Evolutionary conservation across 345 rosid species (phyloP).

Genomic region (Gossypium turneri): DNA sequence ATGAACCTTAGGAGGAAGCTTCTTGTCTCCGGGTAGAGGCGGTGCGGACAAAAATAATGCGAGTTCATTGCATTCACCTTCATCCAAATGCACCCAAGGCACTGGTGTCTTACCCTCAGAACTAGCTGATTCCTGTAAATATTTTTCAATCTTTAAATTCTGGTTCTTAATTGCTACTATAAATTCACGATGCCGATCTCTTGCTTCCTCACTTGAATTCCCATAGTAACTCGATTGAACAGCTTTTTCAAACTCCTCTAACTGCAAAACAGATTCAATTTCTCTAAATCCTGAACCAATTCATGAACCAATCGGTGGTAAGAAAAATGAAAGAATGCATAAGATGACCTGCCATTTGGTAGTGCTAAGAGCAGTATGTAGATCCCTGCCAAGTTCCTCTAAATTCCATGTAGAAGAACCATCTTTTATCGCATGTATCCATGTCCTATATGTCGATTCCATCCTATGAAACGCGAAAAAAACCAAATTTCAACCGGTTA

Average conservation of each 20-base stretch:
- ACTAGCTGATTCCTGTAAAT: constrained; percentile 42
- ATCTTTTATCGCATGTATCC: constrained; percentile 58
- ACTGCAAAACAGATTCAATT: constrained; percentile 42
- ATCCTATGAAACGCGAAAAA: constrained; percentile 42
- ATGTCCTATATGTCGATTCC: constrained; percentile 83
- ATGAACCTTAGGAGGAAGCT: constrained; percentile 6
- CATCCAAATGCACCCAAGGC: constrained; percentile 72
- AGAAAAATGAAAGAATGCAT: not conserved
- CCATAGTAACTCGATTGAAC: constrained; percentile 48
- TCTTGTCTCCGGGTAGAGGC: constrained; percentile 24
- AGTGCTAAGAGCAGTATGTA: constrained; percentile 67
- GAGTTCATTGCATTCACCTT: constrained; percentile 76
- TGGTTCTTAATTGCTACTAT: constrained; percentile 58
- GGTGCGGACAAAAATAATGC: constrained; percentile 75
- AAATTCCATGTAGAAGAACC: constrained; percentile 50
- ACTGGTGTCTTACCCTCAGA: constrained; percentile 45
- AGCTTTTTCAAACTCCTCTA: constrained; percentile 79
- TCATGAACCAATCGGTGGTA: not conserved
- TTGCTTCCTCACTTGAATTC: constrained; percentile 44
- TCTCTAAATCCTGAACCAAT: not conserved
- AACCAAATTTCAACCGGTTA: not conserved
- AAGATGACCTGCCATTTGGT: constrained; percentile 81
- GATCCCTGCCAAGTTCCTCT: constrained; percentile 63
- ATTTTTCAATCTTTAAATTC: constrained; percentile 44
- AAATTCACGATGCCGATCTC: constrained; percentile 64